Percentiles rank a stretch among this genome's conserved stretches.
These are phyloP conservation scores for Cokeromyces recurvatus DNA, from an alignment of 371 early-diverging fungal species.

Conservation along the genomic window DNA sequence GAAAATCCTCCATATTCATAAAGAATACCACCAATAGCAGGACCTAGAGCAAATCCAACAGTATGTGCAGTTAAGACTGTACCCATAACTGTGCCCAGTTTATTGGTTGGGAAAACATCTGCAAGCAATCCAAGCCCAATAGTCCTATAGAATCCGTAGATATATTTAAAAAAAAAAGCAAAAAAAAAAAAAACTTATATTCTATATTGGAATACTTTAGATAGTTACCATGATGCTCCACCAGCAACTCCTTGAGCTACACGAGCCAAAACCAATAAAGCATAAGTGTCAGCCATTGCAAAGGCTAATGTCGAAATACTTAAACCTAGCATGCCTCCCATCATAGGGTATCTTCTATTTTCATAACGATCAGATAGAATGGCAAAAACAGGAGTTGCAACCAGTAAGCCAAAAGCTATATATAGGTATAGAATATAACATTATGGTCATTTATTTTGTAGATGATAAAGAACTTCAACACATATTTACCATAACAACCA, in stretches of 20 bases:
- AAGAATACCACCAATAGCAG: conserved; percentile 72
- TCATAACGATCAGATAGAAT: conserved; percentile 71
- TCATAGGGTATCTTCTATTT: conserved; percentile 74
- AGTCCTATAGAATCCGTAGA: conserved; percentile 49
- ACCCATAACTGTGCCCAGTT: conserved; percentile 74
- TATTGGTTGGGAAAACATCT: conserved; percentile 69
- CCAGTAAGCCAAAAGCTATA: conserved; percentile 66
- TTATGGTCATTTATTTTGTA: no score
- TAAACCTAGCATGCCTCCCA: conserved; percentile 67
- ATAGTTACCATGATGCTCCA: conserved; percentile 71
- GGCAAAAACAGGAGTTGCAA: conserved; percentile 76
- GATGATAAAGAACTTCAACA: no score
- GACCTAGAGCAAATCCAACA: conserved; percentile 73
- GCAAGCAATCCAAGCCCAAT: conserved; percentile 75
- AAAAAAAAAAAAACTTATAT: no score
- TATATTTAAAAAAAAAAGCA: no score
- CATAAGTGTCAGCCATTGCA: conserved; percentile 61
- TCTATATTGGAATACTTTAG: no score
- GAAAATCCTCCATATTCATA: conserved; percentile 62
- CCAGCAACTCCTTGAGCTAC: conserved; percentile 76
- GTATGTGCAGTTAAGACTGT: conserved; percentile 68
- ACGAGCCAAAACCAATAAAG: conserved; percentile 68
- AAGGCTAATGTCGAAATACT: conserved; percentile 66
- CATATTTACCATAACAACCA: conserved; percentile 65
- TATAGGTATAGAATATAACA: neutral